These are phyloP conservation scores for Arachnomyces sp. DNA, from an alignment of 2,329 filamentous ascomycete genomes.

Conservation along the genomic window DNA sequence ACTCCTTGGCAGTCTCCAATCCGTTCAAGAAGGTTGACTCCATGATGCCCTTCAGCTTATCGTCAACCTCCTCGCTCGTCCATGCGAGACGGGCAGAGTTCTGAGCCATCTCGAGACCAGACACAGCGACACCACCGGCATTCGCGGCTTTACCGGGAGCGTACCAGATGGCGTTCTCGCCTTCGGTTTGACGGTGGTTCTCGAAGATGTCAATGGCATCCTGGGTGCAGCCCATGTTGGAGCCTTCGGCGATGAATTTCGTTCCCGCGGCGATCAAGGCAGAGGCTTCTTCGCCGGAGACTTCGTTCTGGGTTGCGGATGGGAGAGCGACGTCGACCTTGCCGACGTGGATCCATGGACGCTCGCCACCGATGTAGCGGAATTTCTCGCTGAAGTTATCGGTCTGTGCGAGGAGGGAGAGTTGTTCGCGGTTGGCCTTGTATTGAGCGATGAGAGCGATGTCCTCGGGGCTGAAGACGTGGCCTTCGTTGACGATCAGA, in stretches of 20 bases:
- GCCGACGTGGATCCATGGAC: constrained; percentile 86
- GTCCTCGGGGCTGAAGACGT: constrained; percentile 70
- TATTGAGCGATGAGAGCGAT: constrained; percentile 71
- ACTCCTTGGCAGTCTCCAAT: constrained; percentile 81
- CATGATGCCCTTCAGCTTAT: constrained; percentile 90
- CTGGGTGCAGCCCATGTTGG: constrained; percentile 98
- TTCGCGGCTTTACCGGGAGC: constrained; percentile 96
- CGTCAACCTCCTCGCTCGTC: constrained; percentile 84
- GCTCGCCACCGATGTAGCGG: constrained; percentile 78
- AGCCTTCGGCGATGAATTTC: constrained; percentile 88
- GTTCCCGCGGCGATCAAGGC: constrained; percentile 67
- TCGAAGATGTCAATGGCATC: constrained; percentile 93
- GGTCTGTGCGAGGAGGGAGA: constrained; percentile 61
- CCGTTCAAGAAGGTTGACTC: constrained; percentile 86
- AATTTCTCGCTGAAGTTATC: constrained; percentile 56
- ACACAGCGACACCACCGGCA: constrained; percentile 93
- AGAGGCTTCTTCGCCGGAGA: constrained; percentile 82
- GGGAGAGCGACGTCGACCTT: constrained; percentile 88
- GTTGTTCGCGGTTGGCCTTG: constrained; percentile 78
- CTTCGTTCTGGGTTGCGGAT: constrained; percentile 95
- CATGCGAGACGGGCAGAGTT: constrained; percentile 83
- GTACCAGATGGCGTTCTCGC: constrained; percentile 75
- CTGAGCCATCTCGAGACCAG: constrained; percentile 97
- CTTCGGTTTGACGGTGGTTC: constrained; percentile 60
- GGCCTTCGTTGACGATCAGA: constrained; percentile 61